Percentiles rank a stretch among this genome's conserved stretches.
These are phyloP conservation scores for Pachyrhizus erosus DNA, from an alignment of 306 rosid genomes.

Conservation along the genomic window DNA sequence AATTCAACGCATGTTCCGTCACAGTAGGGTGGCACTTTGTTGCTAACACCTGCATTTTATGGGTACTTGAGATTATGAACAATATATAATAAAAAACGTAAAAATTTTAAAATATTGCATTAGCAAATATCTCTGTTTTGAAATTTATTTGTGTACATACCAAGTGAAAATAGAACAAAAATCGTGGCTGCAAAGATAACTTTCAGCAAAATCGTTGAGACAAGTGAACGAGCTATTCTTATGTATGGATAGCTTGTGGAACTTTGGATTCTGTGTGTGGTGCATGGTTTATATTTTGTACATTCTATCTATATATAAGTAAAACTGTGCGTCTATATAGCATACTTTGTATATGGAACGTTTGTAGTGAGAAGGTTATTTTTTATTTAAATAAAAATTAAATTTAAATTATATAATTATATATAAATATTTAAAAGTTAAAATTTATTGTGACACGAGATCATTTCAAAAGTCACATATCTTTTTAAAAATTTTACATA, in stretches of 20 bases:
- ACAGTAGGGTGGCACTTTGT: not conserved
- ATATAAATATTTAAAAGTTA: too few relatives aligned
- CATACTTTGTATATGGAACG: too few relatives aligned
- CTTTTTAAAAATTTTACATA: too few relatives aligned
- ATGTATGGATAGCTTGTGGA: not conserved
- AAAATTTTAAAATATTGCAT: not conserved
- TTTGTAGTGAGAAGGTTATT: too few relatives aligned
- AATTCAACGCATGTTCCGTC: not conserved
- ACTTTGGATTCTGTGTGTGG: too few relatives aligned
- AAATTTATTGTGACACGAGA: too few relatives aligned
- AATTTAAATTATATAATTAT: too few relatives aligned
- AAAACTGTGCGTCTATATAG: too few relatives aligned
- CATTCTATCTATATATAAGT: too few relatives aligned
- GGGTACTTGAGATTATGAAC: not conserved
- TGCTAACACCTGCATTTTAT: constrained; percentile 25
- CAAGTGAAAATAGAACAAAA: not conserved
- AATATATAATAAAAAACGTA: not conserved
- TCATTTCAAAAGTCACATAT: too few relatives aligned
- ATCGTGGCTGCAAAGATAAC: not conserved
- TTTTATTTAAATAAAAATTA: too few relatives aligned
- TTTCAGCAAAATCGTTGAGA: not conserved
- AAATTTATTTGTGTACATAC: not conserved
- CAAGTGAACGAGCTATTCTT: not conserved
- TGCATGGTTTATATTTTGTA: not conserved
- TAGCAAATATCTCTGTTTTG: not conserved